These are phyloP conservation scores for Knoxdaviesia proteae DNA, from an alignment of 2,329 filamentous ascomycete species.

Conservation along the genomic window DNA sequence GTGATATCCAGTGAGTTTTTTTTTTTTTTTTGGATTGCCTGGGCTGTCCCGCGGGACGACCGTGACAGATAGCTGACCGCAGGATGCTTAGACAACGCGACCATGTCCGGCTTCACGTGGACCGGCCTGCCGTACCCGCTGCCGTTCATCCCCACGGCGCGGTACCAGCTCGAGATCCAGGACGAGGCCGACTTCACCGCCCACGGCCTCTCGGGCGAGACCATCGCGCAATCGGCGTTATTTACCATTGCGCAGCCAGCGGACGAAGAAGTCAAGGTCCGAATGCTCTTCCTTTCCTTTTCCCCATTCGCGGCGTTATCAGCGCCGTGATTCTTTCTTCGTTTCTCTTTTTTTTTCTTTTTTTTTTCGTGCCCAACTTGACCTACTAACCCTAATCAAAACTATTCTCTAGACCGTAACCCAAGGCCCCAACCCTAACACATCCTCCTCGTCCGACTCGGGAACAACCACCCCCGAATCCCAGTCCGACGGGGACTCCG, in stretches of 20 bases:
- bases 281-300: neutral
- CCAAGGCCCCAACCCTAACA: neutral
- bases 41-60: neutral
- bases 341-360: neutral
- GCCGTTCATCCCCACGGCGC: constrained; percentile 1
- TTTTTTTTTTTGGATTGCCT: neutral
- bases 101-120: constrained; percentile 1
- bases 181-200: neutral
- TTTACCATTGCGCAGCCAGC: neutral
- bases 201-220: neutral
- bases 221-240: neutral
- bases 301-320: neutral
- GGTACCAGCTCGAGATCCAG: constrained; percentile 2
- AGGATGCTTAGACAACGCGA: neutral
- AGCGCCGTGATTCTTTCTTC: neutral
- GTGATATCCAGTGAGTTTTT: constrained; percentile 1
- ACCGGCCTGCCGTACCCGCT: constrained; percentile 2
- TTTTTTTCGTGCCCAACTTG: neutral
- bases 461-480: neutral
- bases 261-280: neutral
- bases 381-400: neutral
- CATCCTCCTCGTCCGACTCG: neutral
- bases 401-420: no score
- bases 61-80: neutral
- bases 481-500: neutral